Percentiles rank a stretch among this genome's conserved stretches.
phyloP scores from a whole-genome alignment of 139 green algal species.

The Pseudopediastrum boryanum region DNA sequence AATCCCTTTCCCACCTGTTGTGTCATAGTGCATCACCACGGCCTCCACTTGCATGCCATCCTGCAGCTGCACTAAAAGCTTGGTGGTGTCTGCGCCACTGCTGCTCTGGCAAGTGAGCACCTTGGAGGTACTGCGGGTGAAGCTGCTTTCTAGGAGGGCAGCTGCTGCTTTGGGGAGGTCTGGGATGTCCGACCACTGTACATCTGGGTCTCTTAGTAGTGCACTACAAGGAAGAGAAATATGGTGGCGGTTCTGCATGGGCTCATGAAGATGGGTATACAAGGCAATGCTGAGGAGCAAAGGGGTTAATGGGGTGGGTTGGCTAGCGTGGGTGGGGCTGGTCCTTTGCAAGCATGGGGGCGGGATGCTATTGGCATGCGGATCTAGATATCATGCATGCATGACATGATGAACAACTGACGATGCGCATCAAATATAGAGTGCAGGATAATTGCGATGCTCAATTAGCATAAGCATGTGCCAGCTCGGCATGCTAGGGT shows the following conservation, averaged over 20 bases:
- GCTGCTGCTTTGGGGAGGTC: constrained; percentile 74
- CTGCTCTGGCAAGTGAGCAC: constrained; percentile 59
- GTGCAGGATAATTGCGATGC: neutral
- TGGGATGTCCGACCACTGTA: constrained; percentile 63
- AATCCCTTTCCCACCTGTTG: constrained; percentile 42
- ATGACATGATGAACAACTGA: neutral
- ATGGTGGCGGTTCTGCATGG: neutral
- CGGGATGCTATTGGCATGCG: neutral
- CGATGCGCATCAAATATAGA: too few relatives aligned
- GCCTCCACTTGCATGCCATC: constrained; percentile 91
- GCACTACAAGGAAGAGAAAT: constrained; percentile 47
- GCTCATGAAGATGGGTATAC: neutral
- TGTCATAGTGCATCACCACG: constrained; percentile 91
- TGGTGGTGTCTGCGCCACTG: constrained; percentile 77
- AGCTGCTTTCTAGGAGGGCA: constrained; percentile 58
- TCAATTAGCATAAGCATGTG: neutral
- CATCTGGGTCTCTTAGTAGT: constrained; percentile 61
- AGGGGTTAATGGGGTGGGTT: neutral
- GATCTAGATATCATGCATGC: neutral
- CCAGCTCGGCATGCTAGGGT: neutral
- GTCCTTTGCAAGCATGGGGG: neutral
- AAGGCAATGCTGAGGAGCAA: neutral
- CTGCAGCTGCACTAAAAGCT: constrained; percentile 90
- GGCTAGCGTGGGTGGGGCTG: neutral
- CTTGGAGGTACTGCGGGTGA: constrained; percentile 58